Evolutionary conservation across 2,329 filamentous ascomycete species (phyloP), one percentile per base, ranked within the genome.

Genomic region (Fusarium devonianum): DNA sequence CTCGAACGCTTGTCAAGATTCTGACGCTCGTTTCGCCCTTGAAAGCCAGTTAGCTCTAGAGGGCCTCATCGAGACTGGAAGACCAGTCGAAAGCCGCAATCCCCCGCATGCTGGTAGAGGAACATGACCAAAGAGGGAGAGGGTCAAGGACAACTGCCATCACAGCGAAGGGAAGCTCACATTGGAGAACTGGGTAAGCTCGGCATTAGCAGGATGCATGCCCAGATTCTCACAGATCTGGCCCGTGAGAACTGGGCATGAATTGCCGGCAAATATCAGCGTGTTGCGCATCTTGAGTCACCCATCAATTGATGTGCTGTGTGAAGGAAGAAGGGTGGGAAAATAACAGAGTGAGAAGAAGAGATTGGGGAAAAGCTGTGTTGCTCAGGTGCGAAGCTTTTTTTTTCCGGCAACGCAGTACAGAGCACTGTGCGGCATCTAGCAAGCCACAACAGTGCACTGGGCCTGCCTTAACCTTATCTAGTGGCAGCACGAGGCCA

Each of bases 1-100:
- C 95, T 64, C 94, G 89, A 60, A 99, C 92, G 72, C 84, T 87
- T 35, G 83, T 86, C 69, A 87, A 69, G 68, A 88, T 87, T 66
- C 83, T 82, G 64, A 88, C 85, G 67, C 84, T 87, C 50, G 84
- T 88, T 75, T 88, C 85, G 73, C 85, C 85, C 83, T 86, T 71
- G 49, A 23, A 41, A 29, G 45, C 42, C 40, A 25, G 59, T 65
- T 62, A 65, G 63, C 45, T 48, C 28, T 42, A 26, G 44, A 35
- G 22, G 12, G 45, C 37, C 38, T 49, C n/a, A n/a, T n/a, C n/a
- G n/a, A n/a, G n/a, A n/a, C n/a, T n/a, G n/a, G n/a, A n/a, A n/a
- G n/a, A n/a, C n/a, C n/a, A n/a, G n/a, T n/a, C n/a, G n/a, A n/a
- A n/a, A n/a, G n/a, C n/a, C n/a, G n/a, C n/a, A n/a, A n/a, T n/a